Evolutionary conservation across 2,329 filamentous ascomycete genomes (phyloP).

Genomic region (Orbilia quercus): DNA sequence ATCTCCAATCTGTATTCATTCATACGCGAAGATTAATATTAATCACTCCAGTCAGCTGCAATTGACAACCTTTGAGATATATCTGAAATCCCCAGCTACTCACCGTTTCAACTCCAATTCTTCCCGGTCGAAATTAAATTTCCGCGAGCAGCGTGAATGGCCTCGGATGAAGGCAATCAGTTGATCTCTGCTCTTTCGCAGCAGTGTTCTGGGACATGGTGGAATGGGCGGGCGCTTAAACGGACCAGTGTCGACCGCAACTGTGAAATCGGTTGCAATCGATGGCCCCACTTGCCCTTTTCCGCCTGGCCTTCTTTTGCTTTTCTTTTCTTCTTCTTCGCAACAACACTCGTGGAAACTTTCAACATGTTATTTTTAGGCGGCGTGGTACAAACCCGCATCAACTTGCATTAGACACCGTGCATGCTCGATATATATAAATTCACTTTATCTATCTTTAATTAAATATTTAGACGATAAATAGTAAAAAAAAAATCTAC

Average conservation of each 20-base stretch:
- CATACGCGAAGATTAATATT: too few species aligned
- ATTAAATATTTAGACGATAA: too few species aligned
- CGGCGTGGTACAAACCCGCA: not conserved
- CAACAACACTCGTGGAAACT: not conserved
- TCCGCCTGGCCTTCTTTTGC: constrained; percentile 17
- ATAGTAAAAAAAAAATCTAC: not conserved
- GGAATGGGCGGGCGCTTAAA: constrained; percentile 55
- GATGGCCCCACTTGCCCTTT: constrained; percentile 53
- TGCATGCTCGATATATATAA: not conserved
- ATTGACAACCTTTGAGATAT: constrained; percentile 27
- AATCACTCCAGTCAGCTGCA: not conserved
- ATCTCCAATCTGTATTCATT: constrained; percentile 19
- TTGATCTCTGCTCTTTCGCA: constrained; percentile 33
- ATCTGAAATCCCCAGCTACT: not conserved
- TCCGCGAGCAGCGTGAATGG: constrained; percentile 28
- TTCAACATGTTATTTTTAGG: constrained; percentile 9
- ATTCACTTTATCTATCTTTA: not conserved
- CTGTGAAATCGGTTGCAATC: constrained; percentile 10
- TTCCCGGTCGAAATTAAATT: constrained; percentile 19
- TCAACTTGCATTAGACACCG: constrained; percentile 10
- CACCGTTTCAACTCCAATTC: constrained; percentile 33
- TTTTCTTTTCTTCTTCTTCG: not conserved
- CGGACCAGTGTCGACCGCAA: too few species aligned
- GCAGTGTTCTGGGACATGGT: constrained; percentile 31
- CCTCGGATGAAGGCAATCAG: constrained; percentile 45